Percentiles rank a stretch among this genome's conserved stretches.
These are phyloP conservation scores for Verticillium isaacii DNA, from an alignment of 2,329 filamentous ascomycete species.

Conservation along the genomic window DNA sequence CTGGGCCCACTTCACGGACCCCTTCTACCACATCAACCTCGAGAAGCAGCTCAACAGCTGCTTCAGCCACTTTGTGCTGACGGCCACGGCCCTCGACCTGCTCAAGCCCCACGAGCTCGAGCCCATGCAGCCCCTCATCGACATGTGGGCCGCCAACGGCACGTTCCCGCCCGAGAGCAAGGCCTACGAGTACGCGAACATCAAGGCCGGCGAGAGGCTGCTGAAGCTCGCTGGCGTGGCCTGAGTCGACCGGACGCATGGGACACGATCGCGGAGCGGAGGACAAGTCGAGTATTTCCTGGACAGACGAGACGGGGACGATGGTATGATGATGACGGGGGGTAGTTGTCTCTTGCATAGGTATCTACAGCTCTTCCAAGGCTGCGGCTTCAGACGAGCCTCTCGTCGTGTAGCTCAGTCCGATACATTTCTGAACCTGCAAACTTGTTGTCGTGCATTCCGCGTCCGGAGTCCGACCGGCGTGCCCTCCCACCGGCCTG, in stretches of 20 bases:
- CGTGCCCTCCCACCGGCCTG: no score
- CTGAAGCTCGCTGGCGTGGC: conserved; percentile 40
- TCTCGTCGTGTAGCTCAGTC: not conserved
- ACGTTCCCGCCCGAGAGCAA: conserved; percentile 75
- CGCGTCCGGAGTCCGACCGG: not conserved
- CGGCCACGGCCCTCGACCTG: conserved; percentile 76
- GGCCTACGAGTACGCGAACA: conserved; percentile 61
- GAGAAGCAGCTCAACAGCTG: conserved; percentile 82
- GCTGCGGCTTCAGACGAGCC: not conserved
- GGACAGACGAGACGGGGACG: not conserved
- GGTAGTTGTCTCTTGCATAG: not conserved
- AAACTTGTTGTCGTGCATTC: not conserved
- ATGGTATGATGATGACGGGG: not conserved
- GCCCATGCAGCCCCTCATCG: conserved; percentile 91
- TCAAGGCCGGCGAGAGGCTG: conserved; percentile 54
- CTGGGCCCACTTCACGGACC: conserved; percentile 87
- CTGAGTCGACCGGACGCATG: not conserved
- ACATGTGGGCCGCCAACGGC: conserved; percentile 85
- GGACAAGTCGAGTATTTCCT: not conserved
- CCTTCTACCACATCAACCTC: conserved; percentile 77
- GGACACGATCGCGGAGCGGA: not conserved
- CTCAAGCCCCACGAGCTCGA: conserved; percentile 86
- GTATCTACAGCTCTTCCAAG: not conserved
- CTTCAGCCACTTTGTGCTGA: conserved; percentile 80
- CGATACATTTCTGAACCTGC: not conserved